Evolutionary conservation across 2,329 filamentous ascomycete genomes (phyloP).

Genomic region (Fusarium ambrosium): DNA sequence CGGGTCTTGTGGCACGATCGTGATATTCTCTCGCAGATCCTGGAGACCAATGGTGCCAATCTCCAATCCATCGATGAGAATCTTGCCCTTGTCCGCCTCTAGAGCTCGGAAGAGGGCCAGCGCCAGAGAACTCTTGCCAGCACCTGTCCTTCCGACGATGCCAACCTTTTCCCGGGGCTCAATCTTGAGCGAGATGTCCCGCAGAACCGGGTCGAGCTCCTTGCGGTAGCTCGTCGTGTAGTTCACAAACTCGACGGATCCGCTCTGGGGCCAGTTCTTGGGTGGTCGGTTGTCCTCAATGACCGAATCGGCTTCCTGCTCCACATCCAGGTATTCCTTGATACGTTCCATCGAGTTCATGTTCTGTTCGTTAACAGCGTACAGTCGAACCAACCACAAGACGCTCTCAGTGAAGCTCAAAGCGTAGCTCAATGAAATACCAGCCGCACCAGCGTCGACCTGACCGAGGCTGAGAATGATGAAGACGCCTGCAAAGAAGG

Average conservation of each 20-base stretch:
- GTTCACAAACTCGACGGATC: conserved; percentile 86
- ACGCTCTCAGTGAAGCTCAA: conserved; percentile 98
- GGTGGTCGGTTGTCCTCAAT: conserved; percentile 84
- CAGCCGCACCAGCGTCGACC: conserved; percentile 91
- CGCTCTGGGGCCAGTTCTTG: conserved; percentile 85
- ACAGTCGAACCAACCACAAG: conserved; percentile 94
- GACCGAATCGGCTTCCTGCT: conserved; percentile 87
- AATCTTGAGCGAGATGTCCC: conserved; percentile 88
- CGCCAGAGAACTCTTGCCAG: conserved; percentile 95
- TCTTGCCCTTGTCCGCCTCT: conserved; percentile 90
- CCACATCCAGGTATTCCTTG: conserved; percentile 96
- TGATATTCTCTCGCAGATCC: conserved; percentile 92
- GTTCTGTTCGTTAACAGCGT: conserved; percentile 96
- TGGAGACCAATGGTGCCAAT: conserved; percentile 92
- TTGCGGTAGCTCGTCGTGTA: conserved; percentile 92
- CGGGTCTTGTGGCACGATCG: conserved; percentile 97
- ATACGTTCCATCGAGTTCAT: conserved; percentile 99
- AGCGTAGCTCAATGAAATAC: conserved; percentile 94
- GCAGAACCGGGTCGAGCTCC: conserved; percentile 89
- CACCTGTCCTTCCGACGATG: conserved; percentile 94
- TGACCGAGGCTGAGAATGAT: conserved; percentile 85
- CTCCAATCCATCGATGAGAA: conserved; percentile 91
- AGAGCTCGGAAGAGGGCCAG: conserved; percentile 93
- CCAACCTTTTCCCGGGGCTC: conserved; percentile 91
- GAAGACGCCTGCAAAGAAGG: conserved; percentile 94